These are phyloP conservation scores for Penicillium sp. DNA, from an alignment of 2,329 filamentous ascomycete genomes.

Conservation along the genomic window DNA sequence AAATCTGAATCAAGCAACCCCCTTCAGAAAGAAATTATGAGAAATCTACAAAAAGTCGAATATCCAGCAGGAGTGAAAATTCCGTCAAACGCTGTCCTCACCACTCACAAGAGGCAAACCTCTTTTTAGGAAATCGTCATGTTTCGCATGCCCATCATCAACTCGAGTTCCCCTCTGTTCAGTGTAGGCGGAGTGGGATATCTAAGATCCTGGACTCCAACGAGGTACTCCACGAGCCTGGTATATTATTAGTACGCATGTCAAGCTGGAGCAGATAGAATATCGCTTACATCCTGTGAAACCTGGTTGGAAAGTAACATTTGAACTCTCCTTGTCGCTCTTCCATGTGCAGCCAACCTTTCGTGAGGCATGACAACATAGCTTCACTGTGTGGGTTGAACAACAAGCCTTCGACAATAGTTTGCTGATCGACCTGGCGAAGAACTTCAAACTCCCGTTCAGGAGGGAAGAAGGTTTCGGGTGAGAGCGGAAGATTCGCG, in stretches of 20 bases:
- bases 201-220: not conserved
- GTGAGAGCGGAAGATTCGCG: not conserved
- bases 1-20: not conserved
- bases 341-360: slow-evolving; percentile 1
- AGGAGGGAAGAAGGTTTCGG: not conserved
- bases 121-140: not conserved
- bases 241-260: not conserved
- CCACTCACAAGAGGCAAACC: no score
- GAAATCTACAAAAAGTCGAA: not conserved
- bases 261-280: fast-evolving
- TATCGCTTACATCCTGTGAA: not conserved
- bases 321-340: not conserved
- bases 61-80: no score
- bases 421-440: not conserved
- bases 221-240: not conserved
- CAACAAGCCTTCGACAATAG: not conserved
- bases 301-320: not conserved
- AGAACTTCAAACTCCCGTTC: not conserved
- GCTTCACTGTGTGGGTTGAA: not conserved
- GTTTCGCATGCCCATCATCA: not conserved
- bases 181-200: not conserved
- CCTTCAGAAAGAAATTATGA: not conserved
- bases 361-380: not conserved
- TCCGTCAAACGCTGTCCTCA: no score
- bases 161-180: not conserved